A percentile compares a stretch with the other conserved stretches of the same genome.
These are phyloP conservation scores for Lolium multiflorum DNA, from an alignment of 176 grass and related monocot genomes.

Conservation along the genomic window DNA sequence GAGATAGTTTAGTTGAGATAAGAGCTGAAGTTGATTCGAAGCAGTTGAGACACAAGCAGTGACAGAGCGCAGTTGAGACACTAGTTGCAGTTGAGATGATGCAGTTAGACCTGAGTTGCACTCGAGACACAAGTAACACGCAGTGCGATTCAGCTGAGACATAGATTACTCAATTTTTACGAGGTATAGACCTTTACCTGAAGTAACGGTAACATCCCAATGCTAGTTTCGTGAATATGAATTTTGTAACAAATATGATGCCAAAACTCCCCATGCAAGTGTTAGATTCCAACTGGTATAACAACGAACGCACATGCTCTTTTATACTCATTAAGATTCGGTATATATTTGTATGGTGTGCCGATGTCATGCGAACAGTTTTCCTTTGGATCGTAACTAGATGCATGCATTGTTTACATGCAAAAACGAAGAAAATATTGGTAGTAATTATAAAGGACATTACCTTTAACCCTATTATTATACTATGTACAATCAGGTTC, in stretches of 20 bases:
- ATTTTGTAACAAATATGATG: neutral
- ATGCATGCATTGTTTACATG: neutral
- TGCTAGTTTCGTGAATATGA: neutral
- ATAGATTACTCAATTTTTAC: neutral
- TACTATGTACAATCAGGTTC: slow-evolving; percentile 2
- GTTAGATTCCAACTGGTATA: neutral
- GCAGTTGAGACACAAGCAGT: too few relatives aligned
- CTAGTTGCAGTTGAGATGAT: too few relatives aligned
- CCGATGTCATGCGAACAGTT: neutral
- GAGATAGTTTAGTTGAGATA: too few relatives aligned
- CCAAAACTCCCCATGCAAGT: neutral
- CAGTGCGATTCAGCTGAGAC: too few relatives aligned
- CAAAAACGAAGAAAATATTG: neutral
- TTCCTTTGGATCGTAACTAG: neutral
- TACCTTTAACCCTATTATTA: neutral
- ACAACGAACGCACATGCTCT: neutral
- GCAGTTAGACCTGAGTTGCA: too few relatives aligned
- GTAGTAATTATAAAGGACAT: neutral
- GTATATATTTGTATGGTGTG: neutral
- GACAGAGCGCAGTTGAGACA: too few relatives aligned
- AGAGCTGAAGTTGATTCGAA: too few relatives aligned
- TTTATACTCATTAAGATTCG: neutral
- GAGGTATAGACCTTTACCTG: too few relatives aligned
- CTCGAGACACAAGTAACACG: too few relatives aligned
- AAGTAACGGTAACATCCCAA: neutral